A percentile compares a stretch with the other conserved stretches of the same genome.
These are phyloP conservation scores for Saccharomycopsis fodiens DNA, from an alignment of 805 yeast genomes.

Conservation along the genomic window DNA sequence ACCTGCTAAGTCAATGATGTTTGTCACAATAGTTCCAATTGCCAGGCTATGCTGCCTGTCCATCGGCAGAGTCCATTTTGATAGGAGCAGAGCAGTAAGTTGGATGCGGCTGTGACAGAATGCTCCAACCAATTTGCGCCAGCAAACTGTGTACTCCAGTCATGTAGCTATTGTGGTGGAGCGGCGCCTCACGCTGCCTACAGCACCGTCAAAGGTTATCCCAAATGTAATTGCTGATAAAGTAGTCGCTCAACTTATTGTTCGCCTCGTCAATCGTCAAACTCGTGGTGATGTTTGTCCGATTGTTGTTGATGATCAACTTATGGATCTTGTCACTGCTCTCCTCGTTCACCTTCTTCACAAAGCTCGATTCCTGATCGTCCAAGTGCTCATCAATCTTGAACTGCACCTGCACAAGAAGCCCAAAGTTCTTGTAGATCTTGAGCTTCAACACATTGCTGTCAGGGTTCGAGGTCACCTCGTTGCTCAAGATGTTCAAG, in stretches of 20 bases:
- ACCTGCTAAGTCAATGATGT: no score
- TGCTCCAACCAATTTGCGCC: no score
- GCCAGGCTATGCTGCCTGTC: no score
- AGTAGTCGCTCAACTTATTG: slow-evolving; percentile 53
- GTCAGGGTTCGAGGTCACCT: slow-evolving; percentile 33
- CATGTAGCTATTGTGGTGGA: no score
- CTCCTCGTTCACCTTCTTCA: slow-evolving; percentile 5
- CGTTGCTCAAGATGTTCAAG: slow-evolving; percentile 27
- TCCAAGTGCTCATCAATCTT: slow-evolving; percentile 28
- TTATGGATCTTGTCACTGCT: slow-evolving; percentile 8
- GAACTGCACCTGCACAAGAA: slow-evolving; percentile 34
- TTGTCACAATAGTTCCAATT: no score
- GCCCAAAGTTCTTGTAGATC: slow-evolving; percentile 53
- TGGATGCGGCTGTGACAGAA: no score
- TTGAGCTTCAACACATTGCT: slow-evolving; percentile 46
- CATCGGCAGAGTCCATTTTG: no score
- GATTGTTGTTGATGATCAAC: slow-evolving; percentile 17
- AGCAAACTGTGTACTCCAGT: no score
- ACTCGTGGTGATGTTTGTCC: slow-evolving; percentile 15
- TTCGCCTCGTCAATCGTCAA: slow-evolving; percentile 21
- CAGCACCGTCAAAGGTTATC: slow-evolving; percentile 49
- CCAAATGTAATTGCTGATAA: slow-evolving; percentile 74
- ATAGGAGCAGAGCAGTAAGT: no score
- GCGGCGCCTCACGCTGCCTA: no score
- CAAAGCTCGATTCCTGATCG: slow-evolving; percentile 25